Conservation (phyloP, 805 yeast species). For the Ogataea glucozyma region DNA sequence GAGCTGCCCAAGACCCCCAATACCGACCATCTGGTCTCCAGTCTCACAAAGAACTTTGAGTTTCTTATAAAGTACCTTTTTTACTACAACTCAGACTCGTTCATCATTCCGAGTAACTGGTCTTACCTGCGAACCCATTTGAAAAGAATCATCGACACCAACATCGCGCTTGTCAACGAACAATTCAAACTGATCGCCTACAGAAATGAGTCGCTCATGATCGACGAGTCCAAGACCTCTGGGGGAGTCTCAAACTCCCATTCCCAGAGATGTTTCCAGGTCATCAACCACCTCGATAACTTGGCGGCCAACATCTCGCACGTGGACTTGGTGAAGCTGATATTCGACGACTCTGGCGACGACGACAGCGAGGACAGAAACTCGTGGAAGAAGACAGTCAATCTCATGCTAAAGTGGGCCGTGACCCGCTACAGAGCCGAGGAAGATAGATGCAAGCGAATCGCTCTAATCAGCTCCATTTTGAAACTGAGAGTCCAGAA, state of each 20-base stretch:
- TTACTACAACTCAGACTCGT: conserved; percentile 54
- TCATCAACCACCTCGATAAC: conserved; percentile 33
- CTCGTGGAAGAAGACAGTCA: conserved; percentile 31
- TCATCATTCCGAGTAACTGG: conserved; percentile 69
- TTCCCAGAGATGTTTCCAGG: conserved; percentile 19
- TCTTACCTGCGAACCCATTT: conserved; percentile 49
- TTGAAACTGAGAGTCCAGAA: conserved; percentile 26
- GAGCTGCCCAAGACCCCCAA: conserved; percentile 20
- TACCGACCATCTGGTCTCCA: conserved; percentile 20
- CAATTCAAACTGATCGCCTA: conserved; percentile 63
- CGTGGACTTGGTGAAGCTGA: conserved; percentile 21
- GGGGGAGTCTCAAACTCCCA: conserved; percentile 16
- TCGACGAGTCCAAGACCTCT: conserved; percentile 38
- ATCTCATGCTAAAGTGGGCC: conserved; percentile 33
- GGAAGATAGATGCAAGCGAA: conserved; percentile 19
- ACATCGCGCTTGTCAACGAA: conserved; percentile 37
- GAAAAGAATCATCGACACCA: conserved; percentile 40
- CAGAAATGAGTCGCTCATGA: conserved; percentile 70
- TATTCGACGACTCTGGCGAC: conserved; percentile 28
- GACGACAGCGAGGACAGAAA: conserved; percentile 16
- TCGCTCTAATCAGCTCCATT: conserved; percentile 29
- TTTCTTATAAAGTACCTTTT: conserved; percentile 44
- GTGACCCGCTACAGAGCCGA: conserved; percentile 27
- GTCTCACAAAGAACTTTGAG: conserved; percentile 29
- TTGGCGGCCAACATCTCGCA: conserved; percentile 18